Conservation (phyloP, 164 flowering plant species). For the Santalum album region DNA sequence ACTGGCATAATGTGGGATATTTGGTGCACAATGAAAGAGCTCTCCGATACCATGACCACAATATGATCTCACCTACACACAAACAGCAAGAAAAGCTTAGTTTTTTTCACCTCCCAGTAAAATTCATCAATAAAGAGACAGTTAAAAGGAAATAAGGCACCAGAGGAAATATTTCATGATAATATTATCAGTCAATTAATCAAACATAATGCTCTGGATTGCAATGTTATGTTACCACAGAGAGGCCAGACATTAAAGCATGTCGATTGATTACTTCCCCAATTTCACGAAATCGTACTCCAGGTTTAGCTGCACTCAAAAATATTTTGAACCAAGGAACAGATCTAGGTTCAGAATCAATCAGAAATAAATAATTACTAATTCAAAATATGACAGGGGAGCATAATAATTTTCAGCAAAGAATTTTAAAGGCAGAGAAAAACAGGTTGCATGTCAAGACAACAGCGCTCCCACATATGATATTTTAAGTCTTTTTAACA, state of each 20-base stretch:
- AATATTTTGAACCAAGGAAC: slow-evolving; percentile 5
- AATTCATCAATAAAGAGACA: background rate
- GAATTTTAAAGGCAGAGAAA: too few species aligned
- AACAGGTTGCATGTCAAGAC: too few species aligned
- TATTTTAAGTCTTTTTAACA: too few species aligned
- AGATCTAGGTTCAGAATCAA: background rate
- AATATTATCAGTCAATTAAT: too few species aligned
- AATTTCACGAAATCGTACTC: slow-evolving; percentile 87
- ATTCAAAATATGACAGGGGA: too few species aligned
- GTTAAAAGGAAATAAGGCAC: background rate
- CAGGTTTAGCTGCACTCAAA: slow-evolving; percentile 70
- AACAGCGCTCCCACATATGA: too few species aligned
- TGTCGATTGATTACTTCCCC: slow-evolving; percentile 93
- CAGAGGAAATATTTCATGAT: too few species aligned
- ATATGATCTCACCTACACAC: slow-evolving; percentile 72
- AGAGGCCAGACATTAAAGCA: slow-evolving; percentile 85
- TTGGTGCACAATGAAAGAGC: slow-evolving; percentile 97
- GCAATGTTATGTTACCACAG: too few species aligned
- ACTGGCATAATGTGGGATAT: slow-evolving; percentile 95
- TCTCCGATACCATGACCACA: slow-evolving; percentile 99
- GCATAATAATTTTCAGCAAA: too few species aligned
- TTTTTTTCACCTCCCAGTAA: too few species aligned
- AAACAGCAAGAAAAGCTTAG: slow-evolving; percentile 1
- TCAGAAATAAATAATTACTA: background rate
- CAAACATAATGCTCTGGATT: too few species aligned